Base-by-base conservation (phyloP, 192 early-diverging fungal species). In the Podochytrium sp. region DNA sequence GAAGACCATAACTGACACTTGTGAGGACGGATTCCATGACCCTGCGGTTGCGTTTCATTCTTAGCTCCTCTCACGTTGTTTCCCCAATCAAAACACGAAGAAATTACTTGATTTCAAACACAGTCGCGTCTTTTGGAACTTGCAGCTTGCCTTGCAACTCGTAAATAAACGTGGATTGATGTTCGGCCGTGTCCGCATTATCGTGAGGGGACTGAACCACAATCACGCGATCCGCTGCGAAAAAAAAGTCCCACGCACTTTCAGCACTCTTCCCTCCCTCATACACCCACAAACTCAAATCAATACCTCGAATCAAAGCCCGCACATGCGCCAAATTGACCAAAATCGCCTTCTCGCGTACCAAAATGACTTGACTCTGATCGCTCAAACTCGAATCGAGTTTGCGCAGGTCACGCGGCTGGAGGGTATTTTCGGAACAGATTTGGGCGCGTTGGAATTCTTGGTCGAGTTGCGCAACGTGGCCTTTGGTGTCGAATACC, bases 361-460 rank as follows among this genome's bases (percentile, higher is more conserved):
- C 94, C 32, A 96, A 81, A 27, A 96, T 89, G 10, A 89, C 91
- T 1, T 94, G 92, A 73, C 89, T 86, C 71, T 93, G 90, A 71
- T 95, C 91, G 61, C 91, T 83, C 38, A 84, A 83, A 32, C 60
- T 64, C 41, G 59, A 63, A 65, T 91, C 89, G 47, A 95, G 87
- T 75, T 92, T 94, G 69, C 93, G 87, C 81, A 96, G 74, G 78
- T 96, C 95, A 50, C 95, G 92, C 25, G 93, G 92, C 80, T 92
- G 87, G 57, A 96, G 69, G 0, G 86, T 85, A 72, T 94, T 91
- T 50, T 89, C 83, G 2, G 86, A 85, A 73, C 93, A 95, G 38
- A 96, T 83, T 65, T 93, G 90, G 0, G 88, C 87, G 75, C 93
- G 94, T 58, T 85, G 79, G 66, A 95, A 90, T 65, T 93, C 90